Conservation (phyloP, 2,329 filamentous ascomycete species). For the Calonectria leucothoes region DNA sequence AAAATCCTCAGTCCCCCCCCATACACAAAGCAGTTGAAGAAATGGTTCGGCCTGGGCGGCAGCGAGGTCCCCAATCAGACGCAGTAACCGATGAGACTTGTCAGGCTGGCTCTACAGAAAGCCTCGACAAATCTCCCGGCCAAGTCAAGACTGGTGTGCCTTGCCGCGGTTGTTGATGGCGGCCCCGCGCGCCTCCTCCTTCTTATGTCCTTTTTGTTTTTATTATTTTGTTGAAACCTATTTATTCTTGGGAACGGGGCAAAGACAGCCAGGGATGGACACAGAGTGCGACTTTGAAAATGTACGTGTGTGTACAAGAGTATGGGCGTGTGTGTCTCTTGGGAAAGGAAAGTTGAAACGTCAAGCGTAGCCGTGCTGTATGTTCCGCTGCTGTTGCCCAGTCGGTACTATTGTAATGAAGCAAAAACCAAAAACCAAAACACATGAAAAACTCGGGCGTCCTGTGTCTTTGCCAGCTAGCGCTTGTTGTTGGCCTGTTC, state of each 20-base stretch:
- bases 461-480: conserved; percentile 14
- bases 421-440: conserved; percentile 30
- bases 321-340: conserved; percentile 26
- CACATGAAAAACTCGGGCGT: conserved; percentile 27
- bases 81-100: background rate
- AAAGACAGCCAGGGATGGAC: conserved; percentile 35
- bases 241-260: conserved; percentile 41
- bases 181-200: conserved; percentile 27
- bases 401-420: conserved; percentile 43
- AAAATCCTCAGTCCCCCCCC: conserved; percentile 7
- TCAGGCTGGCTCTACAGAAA: background rate
- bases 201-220: conserved; percentile 39
- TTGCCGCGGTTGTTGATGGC: conserved; percentile 24
- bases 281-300: conserved; percentile 26
- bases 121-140: background rate
- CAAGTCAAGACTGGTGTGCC: conserved; percentile 15
- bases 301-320: conserved; percentile 7
- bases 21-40: conserved; percentile 32
- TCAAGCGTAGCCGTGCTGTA: conserved; percentile 41
- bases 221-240: conserved; percentile 39
- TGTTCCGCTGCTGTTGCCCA: conserved; percentile 30
- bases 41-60: conserved; percentile 25
- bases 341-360: conserved; percentile 33
- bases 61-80: conserved; percentile 9
- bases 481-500: background rate